A percentile compares a stretch with the other conserved stretches of the same genome.
phyloP scores from a whole-genome alignment of 768 basidiomycete genomes.

The Tricholoma matsutake region DNA sequence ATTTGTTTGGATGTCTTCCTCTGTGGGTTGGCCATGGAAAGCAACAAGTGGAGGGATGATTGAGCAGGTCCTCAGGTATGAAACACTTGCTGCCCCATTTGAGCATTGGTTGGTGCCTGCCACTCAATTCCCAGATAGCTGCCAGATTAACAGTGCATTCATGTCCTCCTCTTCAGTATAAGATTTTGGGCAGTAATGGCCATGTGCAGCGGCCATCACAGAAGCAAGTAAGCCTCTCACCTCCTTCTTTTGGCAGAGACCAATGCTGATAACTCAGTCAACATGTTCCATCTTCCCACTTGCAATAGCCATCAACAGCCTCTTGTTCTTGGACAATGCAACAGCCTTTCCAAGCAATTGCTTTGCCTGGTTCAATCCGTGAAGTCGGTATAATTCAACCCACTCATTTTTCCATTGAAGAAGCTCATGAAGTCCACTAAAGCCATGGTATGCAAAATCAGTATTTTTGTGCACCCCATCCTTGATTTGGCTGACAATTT shows the following conservation, averaged over 20 bases:
- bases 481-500: constrained; percentile 10
- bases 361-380: constrained; percentile 16
- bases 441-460: constrained; percentile 11
- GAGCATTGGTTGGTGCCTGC: not conserved
- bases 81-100: too few relatives aligned
- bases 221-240: not conserved
- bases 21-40: too few relatives aligned
- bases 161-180: too few relatives aligned
- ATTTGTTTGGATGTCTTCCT: too few relatives aligned
- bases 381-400: constrained; percentile 11
- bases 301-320: constrained; percentile 17
- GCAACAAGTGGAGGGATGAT: not conserved
- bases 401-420: not conserved
- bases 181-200: not conserved
- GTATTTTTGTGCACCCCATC: constrained; percentile 11
- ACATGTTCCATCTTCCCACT: constrained; percentile 18
- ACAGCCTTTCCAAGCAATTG: constrained; percentile 9
- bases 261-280: constrained; percentile 13
- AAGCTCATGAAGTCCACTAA: constrained; percentile 7
- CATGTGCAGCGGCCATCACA: not conserved
- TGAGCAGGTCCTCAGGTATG: too few relatives aligned
- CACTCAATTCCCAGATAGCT: not conserved
- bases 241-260: too few relatives aligned
- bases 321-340: constrained; percentile 15
- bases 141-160: too few relatives aligned